phyloP scores from a whole-genome alignment of 495 filamentous ascomycete genomes.

The Penicillium malachiteum region DNA sequence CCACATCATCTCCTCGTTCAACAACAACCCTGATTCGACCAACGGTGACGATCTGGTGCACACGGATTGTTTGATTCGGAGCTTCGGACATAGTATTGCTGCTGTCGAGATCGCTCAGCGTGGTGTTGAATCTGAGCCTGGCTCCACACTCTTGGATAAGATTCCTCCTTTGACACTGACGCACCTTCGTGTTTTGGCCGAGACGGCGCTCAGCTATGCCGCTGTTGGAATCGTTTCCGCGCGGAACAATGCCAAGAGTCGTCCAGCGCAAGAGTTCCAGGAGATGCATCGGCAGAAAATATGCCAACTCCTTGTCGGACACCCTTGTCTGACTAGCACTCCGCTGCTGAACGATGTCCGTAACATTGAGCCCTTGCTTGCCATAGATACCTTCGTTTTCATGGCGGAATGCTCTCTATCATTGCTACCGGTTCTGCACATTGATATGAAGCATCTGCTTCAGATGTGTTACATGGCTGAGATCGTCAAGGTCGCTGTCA shows the following conservation, averaged over 20 bases:
- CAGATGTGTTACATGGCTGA: slow-evolving; percentile 91
- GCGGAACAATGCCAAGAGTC: slow-evolving; percentile 50
- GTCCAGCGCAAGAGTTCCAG: slow-evolving; percentile 64
- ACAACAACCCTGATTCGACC: slow-evolving; percentile 37
- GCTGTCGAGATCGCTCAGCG: slow-evolving; percentile 90
- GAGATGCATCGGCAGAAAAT: slow-evolving; percentile 71
- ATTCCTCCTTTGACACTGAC: slow-evolving; percentile 79
- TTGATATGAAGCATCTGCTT: slow-evolving; percentile 80
- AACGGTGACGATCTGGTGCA: slow-evolving; percentile 53
- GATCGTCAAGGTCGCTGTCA: slow-evolving; percentile 70
- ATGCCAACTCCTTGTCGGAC: slow-evolving; percentile 69
- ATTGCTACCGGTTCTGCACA: slow-evolving; percentile 65
- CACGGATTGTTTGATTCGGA: slow-evolving; percentile 67
- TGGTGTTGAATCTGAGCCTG: slow-evolving; percentile 73
- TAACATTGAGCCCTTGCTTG: slow-evolving; percentile 65
- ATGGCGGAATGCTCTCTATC: slow-evolving; percentile 71
- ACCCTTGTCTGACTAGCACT: slow-evolving; percentile 42
- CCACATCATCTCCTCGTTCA: slow-evolving; percentile 54
- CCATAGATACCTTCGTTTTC: slow-evolving; percentile 82
- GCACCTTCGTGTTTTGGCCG: slow-evolving; percentile 85
- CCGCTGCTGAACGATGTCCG: slow-evolving; percentile 45
- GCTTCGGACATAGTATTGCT: slow-evolving; percentile 85
- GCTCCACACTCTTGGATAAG: slow-evolving; percentile 76
- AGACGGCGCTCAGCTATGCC: slow-evolving; percentile 83
- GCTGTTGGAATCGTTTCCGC: slow-evolving; percentile 69